Base-by-base conservation (phyloP, 495 filamentous ascomycete species). In the Gamarada debralockiae region DNA sequence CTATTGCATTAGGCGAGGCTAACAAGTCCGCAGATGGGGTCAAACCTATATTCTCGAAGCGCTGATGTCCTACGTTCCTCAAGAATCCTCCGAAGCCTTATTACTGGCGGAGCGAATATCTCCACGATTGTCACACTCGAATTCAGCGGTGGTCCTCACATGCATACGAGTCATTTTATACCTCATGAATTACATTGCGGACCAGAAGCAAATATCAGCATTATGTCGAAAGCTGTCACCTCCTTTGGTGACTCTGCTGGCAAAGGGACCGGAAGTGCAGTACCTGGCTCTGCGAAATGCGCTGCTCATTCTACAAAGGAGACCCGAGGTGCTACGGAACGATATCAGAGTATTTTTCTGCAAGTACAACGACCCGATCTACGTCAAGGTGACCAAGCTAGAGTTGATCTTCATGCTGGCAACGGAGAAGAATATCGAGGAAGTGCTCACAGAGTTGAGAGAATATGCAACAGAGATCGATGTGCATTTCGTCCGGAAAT, bases 311-410 rank as follows among this genome's bases (percentile, higher is more conserved):
- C 73, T 99, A 43, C 93, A 99, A 66, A 82, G 93, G 56, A 79
- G 92, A 48, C 93, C 93, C 1, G 93, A 97, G 58, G 91, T 99
- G 2, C 73, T 99, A 7, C 81, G 93, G 34, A 97, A 96, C 68
- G 93, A 99, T 69, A 96, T 99, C 52, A 80, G 93, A 10, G 92
- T 97, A 40, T 99, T 99, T 71, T 98, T 98, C 70, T 99, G 93
- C 80, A 99, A 99, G 77, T 99, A 99, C 73, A 99, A 99, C 60
- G 93, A 99, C 63, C 93, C 95, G 0, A 97, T 97, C 50, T 99
- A 99, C 63, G 93, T 99, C 72, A 99, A 99, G 69, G 93, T 99
- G 58, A 97, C 95, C 12, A 99, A 99, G 69, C 79, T 99, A 45
- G 93, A 99, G 67, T 76, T 99, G 52, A 97, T 99, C 62, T 97